These are phyloP conservation scores for Fraxinus greggii DNA, from an alignment of 305 asterid species.

Conservation along the genomic window DNA sequence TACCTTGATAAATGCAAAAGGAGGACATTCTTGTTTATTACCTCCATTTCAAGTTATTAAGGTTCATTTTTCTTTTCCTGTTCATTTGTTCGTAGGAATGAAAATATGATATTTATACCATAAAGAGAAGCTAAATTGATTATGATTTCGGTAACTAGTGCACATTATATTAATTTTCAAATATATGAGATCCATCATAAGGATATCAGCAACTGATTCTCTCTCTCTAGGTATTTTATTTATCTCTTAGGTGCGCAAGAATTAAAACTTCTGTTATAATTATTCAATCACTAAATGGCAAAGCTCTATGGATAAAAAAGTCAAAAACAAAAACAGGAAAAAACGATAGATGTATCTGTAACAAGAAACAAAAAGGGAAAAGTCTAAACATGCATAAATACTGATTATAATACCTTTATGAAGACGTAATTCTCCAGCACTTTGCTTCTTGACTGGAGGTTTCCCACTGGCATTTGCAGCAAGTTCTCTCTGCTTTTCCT, in stretches of 20 bases:
- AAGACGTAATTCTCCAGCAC: conserved; percentile 98
- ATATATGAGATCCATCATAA: neutral
- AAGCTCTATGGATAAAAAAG: neutral
- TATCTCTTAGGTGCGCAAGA: neutral
- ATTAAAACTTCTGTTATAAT: neutral
- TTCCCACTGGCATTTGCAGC: conserved; percentile 83
- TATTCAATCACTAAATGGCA: neutral
- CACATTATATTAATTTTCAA: neutral
- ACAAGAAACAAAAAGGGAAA: neutral
- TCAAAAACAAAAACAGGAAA: neutral
- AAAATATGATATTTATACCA: neutral
- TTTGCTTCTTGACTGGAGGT: conserved; percentile 82
- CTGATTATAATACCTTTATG: conserved; percentile 65
- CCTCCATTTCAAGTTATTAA: neutral
- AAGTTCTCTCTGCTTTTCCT: conserved; percentile 83
- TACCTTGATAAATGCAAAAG: neutral
- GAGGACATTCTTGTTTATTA: neutral
- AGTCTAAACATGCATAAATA: neutral
- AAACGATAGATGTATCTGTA: neutral
- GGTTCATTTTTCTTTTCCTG: neutral
- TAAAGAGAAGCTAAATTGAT: neutral
- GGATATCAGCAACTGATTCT: neutral
- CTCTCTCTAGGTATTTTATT: neutral
- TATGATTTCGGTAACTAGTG: neutral
- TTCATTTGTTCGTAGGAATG: neutral